These are phyloP conservation scores for Scheffersomyces spartinae DNA, from an alignment of 805 yeast genomes.

Conservation along the genomic window DNA sequence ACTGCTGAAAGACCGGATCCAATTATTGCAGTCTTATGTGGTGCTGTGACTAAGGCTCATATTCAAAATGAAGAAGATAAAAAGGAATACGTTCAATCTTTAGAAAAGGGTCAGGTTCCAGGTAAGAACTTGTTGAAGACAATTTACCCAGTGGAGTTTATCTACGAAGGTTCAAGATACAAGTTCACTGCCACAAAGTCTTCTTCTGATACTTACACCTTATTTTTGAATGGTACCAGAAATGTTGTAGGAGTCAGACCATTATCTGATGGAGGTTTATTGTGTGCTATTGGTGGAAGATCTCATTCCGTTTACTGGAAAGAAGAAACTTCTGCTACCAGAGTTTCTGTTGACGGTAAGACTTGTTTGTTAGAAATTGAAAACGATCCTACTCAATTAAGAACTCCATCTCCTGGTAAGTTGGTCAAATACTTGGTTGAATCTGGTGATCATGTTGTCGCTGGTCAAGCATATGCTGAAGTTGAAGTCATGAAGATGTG, in stretches of 20 bases:
- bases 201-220: conserved; percentile 70
- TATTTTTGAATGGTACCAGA: conserved; percentile 89
- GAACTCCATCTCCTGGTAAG: conserved; percentile 99
- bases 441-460: conserved; percentile 81
- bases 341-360: conserved; percentile 90
- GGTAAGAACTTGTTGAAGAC: conserved; percentile 72
- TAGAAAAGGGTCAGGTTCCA: conserved; percentile 94
- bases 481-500: conserved; percentile 99
- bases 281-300: conserved; percentile 80
- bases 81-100: conserved; percentile 57
- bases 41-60: conserved; percentile 95
- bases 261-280: conserved; percentile 91
- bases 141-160: conserved; percentile 86
- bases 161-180: conserved; percentile 86
- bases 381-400: conserved; percentile 95
- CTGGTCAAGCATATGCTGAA: conserved; percentile 95
- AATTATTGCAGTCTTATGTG: conserved; percentile 83
- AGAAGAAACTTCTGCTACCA: conserved; percentile 92
- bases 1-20: conserved; percentile 97
- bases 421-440: conserved; percentile 88
- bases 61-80: conserved; percentile 61
- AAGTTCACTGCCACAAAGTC: conserved; percentile 94
- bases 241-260: conserved; percentile 78
- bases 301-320: conserved; percentile 96
- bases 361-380: conserved; percentile 91